Evolutionary conservation across 331 rosid genomes (phyloP).

Genomic region (Malus hybrid): DNA sequence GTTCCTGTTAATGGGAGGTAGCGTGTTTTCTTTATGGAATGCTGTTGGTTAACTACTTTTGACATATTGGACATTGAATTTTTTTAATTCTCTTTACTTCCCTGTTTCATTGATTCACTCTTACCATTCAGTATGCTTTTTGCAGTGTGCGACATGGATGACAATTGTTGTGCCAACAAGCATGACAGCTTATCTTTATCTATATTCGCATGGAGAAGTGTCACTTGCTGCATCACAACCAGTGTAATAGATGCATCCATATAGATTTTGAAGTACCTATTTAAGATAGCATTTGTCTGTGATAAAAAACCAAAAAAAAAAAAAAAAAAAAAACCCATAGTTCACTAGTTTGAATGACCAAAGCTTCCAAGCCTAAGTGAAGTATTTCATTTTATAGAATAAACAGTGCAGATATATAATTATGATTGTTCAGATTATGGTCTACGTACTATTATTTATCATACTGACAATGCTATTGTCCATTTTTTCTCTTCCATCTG

Average conservation of each 20-base stretch:
- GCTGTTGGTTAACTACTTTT: not conserved
- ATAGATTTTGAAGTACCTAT: not conserved
- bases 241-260: conserved; percentile 98
- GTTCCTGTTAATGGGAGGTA: not conserved
- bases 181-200: conserved; percentile 95
- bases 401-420: not conserved
- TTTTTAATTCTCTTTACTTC: not conserved
- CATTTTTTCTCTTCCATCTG: conserved; percentile 8
- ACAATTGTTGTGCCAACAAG: conserved; percentile 91
- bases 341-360: not conserved
- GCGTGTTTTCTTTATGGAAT: not conserved
- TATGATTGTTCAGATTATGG: not conserved
- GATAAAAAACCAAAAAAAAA: not conserved
- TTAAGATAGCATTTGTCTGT: not conserved
- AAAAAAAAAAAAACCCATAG: not conserved
- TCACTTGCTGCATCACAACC: conserved; percentile 99
- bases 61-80: not conserved
- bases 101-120: not conserved
- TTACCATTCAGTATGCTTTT: not conserved
- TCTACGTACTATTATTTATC: not conserved
- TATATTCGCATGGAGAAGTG: conserved; percentile 96
- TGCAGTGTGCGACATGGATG: conserved; percentile 99
- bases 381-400: not conserved
- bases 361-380: not conserved
- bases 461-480: not conserved